A percentile compares a stretch with the other conserved stretches of the same genome.
Evolutionary conservation across 2,329 filamentous ascomycete species (phyloP).

Genomic region (Calcarisporium arbuscula): DNA sequence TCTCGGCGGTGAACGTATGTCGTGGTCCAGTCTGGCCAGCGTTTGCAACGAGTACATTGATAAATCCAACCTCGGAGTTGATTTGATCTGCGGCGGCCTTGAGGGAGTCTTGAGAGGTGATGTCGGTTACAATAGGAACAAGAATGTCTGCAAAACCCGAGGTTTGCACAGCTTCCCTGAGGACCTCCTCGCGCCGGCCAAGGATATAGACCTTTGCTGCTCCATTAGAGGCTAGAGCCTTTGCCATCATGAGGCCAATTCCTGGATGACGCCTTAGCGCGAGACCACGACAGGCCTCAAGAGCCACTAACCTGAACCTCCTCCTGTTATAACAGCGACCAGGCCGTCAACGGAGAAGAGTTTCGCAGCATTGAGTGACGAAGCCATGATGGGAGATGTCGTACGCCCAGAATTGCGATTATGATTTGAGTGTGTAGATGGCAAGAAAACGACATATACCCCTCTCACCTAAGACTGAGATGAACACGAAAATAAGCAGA

Average conservation of each 20-base stretch:
- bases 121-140: conserved; percentile 32
- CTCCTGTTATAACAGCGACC: conserved; percentile 52
- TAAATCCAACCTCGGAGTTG: conserved; percentile 47
- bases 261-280: too few relatives aligned
- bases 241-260: conserved; percentile 48
- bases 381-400: too few relatives aligned
- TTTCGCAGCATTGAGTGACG: conserved; percentile 11
- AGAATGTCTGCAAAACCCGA: conserved; percentile 22
- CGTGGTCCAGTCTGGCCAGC: conserved; percentile 37
- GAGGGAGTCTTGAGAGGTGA: conserved; percentile 39
- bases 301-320: conserved; percentile 52
- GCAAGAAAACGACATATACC: too few relatives aligned
- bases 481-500: too few relatives aligned
- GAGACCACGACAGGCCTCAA: too few relatives aligned
- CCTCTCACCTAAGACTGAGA: too few relatives aligned
- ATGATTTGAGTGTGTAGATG: too few relatives aligned
- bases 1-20: background rate
- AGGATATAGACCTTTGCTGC: conserved; percentile 33
- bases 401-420: too few relatives aligned
- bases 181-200: conserved; percentile 28
- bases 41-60: conserved; percentile 58
- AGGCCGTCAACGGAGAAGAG: conserved; percentile 49
- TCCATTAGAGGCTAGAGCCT: conserved; percentile 27
- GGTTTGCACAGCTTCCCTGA: conserved; percentile 16
- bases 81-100: conserved; percentile 54